Evolutionary conservation across 2,329 filamentous ascomycete species (phyloP).

Genomic region (Aspergillus unguis): DNA sequence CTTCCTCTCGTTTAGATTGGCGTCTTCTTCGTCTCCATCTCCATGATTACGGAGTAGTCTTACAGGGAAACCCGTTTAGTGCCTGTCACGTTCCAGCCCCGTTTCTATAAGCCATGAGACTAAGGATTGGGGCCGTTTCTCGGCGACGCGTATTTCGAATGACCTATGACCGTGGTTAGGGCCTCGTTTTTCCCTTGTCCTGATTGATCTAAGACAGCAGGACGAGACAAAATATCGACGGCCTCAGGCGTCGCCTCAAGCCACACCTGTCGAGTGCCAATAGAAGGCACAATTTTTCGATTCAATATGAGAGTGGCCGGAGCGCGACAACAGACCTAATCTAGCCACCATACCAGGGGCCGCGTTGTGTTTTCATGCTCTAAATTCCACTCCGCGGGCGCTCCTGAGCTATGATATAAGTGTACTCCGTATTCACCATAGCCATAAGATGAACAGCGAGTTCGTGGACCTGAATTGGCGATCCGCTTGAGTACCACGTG

Average conservation of each 20-base stretch:
- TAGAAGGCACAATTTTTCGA: not conserved
- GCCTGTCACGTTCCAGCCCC: not conserved
- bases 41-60: slow-evolving; percentile 6
- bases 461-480: not conserved
- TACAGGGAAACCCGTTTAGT: slow-evolving; percentile 12
- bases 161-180: slow-evolving; percentile 8
- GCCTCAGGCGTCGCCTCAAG: slow-evolving; percentile 7
- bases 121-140: slow-evolving; percentile 19
- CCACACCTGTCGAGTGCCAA: slow-evolving; percentile 1
- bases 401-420: not conserved
- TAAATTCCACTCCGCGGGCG: too few species aligned
- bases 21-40: not conserved
- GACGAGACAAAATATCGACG: slow-evolving; percentile 5
- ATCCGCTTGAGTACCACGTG: slow-evolving; percentile 18
- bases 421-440: not conserved
- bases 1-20: slow-evolving; percentile 10
- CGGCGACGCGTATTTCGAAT: slow-evolving; percentile 17
- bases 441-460: too few species aligned
- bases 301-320: too few species aligned
- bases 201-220: slow-evolving; percentile 10
- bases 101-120: slow-evolving; percentile 7
- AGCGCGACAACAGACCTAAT: too few species aligned
- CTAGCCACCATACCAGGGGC: too few species aligned
- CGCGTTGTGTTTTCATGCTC: too few species aligned
- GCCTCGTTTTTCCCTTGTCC: slow-evolving; percentile 9